Conservation (phyloP, 2,329 filamentous ascomycete species). For the Gnomoniopsis sp. region DNA sequence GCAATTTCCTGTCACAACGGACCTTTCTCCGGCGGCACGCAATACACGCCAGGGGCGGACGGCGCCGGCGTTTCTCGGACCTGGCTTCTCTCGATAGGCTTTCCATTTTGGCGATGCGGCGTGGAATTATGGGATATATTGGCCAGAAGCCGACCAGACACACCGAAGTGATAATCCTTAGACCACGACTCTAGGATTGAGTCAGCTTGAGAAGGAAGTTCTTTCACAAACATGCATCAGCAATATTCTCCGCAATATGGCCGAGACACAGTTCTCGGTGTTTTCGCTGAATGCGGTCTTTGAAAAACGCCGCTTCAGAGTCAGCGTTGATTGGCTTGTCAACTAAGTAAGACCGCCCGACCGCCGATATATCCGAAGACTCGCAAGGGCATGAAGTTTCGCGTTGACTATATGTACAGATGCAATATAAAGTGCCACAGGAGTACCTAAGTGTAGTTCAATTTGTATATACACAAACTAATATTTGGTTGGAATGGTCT, state of each 20-base stretch:
- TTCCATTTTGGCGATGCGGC: background rate
- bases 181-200: background rate
- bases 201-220: background rate
- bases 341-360: background rate
- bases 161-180: background rate
- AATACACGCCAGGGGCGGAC: constrained; percentile 29
- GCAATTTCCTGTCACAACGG: constrained; percentile 37
- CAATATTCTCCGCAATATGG: background rate
- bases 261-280: background rate
- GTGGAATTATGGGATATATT: background rate
- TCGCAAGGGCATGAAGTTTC: too few species aligned
- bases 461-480: too few species aligned
- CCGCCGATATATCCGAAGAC: background rate
- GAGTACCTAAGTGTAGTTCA: too few species aligned
- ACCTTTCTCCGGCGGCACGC: constrained; percentile 42
- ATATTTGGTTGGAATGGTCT: too few species aligned
- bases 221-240: background rate
- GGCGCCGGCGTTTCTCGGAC: constrained; percentile 19
- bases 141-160: background rate
- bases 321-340: background rate
- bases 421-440: too few species aligned
- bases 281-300: background rate
- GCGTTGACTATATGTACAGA: too few species aligned
- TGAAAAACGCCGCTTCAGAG: background rate
- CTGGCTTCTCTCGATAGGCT: background rate